Base-by-base conservation (phyloP, 2,329 filamentous ascomycete species). In the Aspergillus oerlinghausenensis region DNA sequence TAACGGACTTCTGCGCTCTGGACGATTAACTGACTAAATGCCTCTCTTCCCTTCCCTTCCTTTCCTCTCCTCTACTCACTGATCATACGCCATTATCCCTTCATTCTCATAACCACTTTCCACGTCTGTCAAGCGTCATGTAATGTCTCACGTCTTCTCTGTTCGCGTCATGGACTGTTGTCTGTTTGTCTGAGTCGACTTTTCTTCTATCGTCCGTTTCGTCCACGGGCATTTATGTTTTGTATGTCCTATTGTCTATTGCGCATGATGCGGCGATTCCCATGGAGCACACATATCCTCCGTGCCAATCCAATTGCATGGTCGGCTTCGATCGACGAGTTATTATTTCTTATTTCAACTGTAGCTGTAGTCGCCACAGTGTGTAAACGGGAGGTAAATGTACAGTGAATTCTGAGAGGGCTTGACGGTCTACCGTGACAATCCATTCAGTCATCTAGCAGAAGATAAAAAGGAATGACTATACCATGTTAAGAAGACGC, bases 201-300 rank as follows among this genome's bases (percentile, higher is more conserved):
- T 65, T 63, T 60, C 56, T 59, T 59, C 57, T 7, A 38, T 38
- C 50, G 26, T 57, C 59, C 54, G 55, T 57, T 62, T 64, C 51
- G 50, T 56, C 55, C 53, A 58, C 58, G 59, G 63, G 63, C 62
- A 64, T 51, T 49, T 23, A 54, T 55, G 51, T 51, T 40, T 26
- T 53, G 51, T 59, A 54, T 52, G 29, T 50, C 38, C 52, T 55
- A 58, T 35, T 25, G 32, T 35, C 32, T 58, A 63, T 65, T 65
- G 58, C 66, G 58, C 63, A 66, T 65, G 65, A 68, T 70, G 67
- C 66, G 68, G 68, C 67, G 68, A 70, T 71, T 69, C 67, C 67
- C 67, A 61, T 64, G 69, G 67, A 67, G 66, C 55, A 63, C 57
- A 55, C 40, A 54, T 29, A 42, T 21, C 35, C 63, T 68, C 65